These are phyloP conservation scores for Fomitiporia mediterranea DNA, from an alignment of 1,284 basidiomycete genomes.

Conservation along the genomic window DNA sequence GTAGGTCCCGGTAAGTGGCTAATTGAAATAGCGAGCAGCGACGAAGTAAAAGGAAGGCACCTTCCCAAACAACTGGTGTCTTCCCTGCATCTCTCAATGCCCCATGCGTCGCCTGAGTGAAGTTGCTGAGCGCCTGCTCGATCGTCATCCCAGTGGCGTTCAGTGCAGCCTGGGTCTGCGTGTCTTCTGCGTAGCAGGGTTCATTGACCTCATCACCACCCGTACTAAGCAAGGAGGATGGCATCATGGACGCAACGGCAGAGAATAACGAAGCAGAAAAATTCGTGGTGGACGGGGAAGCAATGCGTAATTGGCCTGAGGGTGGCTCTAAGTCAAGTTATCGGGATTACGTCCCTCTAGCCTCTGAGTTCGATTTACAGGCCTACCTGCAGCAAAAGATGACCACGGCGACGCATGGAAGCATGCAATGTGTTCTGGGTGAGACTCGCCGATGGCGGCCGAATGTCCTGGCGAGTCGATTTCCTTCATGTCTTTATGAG, in stretches of 20 bases:
- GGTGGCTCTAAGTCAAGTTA: conserved; percentile 58
- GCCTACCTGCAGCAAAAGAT: conserved; percentile 28
- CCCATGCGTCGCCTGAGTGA: conserved; percentile 52
- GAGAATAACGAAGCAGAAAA: conserved; percentile 46
- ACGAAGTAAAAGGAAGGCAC: conserved; percentile 29
- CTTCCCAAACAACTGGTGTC: conserved; percentile 70
- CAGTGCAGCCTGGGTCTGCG: conserved; percentile 50
- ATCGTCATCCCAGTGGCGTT: conserved; percentile 47
- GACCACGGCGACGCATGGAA: conserved; percentile 27
- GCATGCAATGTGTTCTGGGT: conserved; percentile 44
- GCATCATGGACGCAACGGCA: conserved; percentile 42
- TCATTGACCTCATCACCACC: conserved; percentile 83
- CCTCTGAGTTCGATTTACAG: too few relatives aligned
- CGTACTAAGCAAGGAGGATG: conserved; percentile 63
- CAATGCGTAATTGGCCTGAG: conserved; percentile 74
- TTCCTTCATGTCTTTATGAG: conserved; percentile 35
- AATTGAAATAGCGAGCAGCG: conserved; percentile 5
- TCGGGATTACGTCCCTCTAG: too few relatives aligned
- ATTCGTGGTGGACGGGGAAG: conserved; percentile 39
- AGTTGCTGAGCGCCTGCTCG: conserved; percentile 57
- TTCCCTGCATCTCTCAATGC: conserved; percentile 43
- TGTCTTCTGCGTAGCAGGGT: conserved; percentile 63
- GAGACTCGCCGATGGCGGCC: conserved; percentile 36
- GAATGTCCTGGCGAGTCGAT: conserved; percentile 60
- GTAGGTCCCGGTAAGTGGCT: too few relatives aligned